Conservation (phyloP, 495 filamentous ascomycete species). For the Elaphomyces granulatus region DNA sequence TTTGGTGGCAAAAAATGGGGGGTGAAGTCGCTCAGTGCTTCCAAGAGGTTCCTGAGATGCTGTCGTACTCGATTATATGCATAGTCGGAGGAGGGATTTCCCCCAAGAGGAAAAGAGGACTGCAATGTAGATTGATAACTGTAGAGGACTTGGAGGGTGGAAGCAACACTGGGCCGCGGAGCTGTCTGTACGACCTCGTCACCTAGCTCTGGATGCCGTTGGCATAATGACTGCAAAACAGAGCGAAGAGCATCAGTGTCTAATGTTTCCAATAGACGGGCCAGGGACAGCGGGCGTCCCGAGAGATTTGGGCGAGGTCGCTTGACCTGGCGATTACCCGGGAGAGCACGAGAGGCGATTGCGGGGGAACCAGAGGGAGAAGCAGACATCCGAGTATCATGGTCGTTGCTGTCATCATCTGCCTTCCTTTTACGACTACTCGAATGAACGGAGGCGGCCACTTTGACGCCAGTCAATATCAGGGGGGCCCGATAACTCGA, state of each 20-base stretch:
- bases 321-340: constrained; percentile 50
- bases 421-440: constrained; percentile 73
- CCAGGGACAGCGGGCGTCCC: constrained; percentile 65
- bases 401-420: constrained; percentile 54
- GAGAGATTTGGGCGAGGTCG: constrained; percentile 51
- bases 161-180: constrained; percentile 67
- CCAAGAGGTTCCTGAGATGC: constrained; percentile 62
- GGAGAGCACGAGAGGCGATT: constrained; percentile 47
- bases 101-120: constrained; percentile 80
- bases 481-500: no score
- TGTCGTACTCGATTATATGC: constrained; percentile 86
- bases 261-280: constrained; percentile 81
- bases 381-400: constrained; percentile 72
- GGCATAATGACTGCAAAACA: constrained; percentile 75
- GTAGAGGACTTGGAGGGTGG: constrained; percentile 62
- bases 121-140: constrained; percentile 67
- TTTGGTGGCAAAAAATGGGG: constrained; percentile 89
- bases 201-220: constrained; percentile 61
- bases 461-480: constrained; percentile 31
- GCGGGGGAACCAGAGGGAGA: constrained; percentile 73
- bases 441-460: constrained; percentile 38
- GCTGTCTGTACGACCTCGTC: constrained; percentile 74
- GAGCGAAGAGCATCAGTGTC: constrained; percentile 66
- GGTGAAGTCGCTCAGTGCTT: constrained; percentile 84
- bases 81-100: constrained; percentile 76